Evolutionary conservation across 1,284 basidiomycete genomes (phyloP).

Genomic region (Sporisorium reilianum): DNA sequence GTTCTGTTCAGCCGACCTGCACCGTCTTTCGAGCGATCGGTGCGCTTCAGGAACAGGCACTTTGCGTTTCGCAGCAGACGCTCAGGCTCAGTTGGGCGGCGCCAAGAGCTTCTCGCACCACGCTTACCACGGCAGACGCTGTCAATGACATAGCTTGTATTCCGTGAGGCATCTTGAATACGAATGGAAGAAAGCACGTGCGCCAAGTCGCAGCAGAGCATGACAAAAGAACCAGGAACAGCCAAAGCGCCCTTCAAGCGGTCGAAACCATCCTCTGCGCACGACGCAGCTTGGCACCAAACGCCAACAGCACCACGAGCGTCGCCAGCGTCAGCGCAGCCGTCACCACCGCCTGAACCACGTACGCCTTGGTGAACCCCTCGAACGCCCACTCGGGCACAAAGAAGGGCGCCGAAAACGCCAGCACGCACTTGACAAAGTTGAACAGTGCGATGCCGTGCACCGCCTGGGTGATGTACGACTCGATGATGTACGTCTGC

Average conservation of each 20-base stretch:
- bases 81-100: too few species aligned
- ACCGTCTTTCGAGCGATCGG: too few species aligned
- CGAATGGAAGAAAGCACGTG: neutral
- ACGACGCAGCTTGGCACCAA: constrained; percentile 40
- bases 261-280: constrained; percentile 50
- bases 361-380: constrained; percentile 59
- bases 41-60: too few species aligned
- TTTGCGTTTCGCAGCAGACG: too few species aligned
- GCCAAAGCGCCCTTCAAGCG: constrained; percentile 7
- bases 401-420: constrained; percentile 69
- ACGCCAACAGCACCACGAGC: constrained; percentile 46
- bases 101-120: too few species aligned
- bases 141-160: neutral
- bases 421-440: constrained; percentile 70
- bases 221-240: too few species aligned
- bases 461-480: constrained; percentile 62
- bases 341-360: constrained; percentile 64
- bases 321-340: constrained; percentile 55
- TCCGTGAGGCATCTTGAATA: neutral
- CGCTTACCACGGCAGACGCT: neutral
- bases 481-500: constrained; percentile 68
- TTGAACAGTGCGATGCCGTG: constrained; percentile 70
- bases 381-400: constrained; percentile 64
- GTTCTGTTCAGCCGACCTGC: neutral
- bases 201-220: neutral